These are phyloP conservation scores for Endogone sp. DNA, from an alignment of 192 early-diverging fungal genomes.

Conservation along the genomic window DNA sequence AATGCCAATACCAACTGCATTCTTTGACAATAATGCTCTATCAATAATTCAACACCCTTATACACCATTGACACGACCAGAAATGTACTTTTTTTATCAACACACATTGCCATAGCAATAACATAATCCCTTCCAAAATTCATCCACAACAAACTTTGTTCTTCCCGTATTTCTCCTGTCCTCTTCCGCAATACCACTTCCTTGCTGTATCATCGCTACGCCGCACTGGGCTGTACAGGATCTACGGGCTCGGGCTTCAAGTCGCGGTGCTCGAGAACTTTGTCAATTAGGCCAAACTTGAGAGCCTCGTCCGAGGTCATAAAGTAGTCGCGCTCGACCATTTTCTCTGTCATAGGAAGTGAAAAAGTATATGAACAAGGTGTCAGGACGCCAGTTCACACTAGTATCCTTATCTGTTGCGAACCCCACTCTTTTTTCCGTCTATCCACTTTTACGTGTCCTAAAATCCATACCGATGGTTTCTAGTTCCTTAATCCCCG, in stretches of 20 bases:
- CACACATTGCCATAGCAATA: too few relatives aligned
- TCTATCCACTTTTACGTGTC: not conserved
- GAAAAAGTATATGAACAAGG: not conserved
- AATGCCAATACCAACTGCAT: too few relatives aligned
- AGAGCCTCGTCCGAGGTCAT: conserved; percentile 88
- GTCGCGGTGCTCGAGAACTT: conserved; percentile 70
- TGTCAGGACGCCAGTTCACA: not conserved
- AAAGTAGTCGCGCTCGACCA: conserved; percentile 94
- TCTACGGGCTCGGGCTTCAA: conserved; percentile 6
- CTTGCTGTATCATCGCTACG: too few relatives aligned
- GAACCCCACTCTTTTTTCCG: not conserved
- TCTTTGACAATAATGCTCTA: too few relatives aligned
- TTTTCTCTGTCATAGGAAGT: conserved; percentile 50
- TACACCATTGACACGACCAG: too few relatives aligned
- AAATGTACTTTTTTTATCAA: too few relatives aligned
- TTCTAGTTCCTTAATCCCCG: conserved; percentile 69
- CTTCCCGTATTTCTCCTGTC: too few relatives aligned
- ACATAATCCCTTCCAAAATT: too few relatives aligned
- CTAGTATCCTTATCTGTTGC: not conserved
- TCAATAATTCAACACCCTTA: too few relatives aligned
- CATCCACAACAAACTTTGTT: too few relatives aligned
- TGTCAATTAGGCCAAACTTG: conserved; percentile 91
- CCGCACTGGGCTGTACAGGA: too few relatives aligned
- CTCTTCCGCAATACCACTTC: too few relatives aligned
- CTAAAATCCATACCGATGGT: conserved; percentile 63